A percentile compares a stretch with the other conserved stretches of the same genome.
phyloP scores from a whole-genome alignment of 139 green algal species.

The Mesostigma viride region DNA sequence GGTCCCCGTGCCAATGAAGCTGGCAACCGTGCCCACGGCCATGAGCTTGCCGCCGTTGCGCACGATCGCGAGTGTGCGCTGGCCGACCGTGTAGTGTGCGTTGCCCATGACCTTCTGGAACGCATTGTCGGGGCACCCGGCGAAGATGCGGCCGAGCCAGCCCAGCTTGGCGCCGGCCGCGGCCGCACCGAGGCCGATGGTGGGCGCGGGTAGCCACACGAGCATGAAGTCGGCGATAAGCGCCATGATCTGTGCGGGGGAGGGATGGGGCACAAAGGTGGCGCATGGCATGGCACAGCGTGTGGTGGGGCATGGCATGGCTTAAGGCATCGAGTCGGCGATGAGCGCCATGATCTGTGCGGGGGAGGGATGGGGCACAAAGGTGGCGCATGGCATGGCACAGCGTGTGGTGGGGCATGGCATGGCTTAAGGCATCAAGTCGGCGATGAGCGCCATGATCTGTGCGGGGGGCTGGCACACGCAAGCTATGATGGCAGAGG shows the following conservation, averaged over 20 bases:
- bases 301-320: constrained; percentile 85
- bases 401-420: constrained; percentile 81
- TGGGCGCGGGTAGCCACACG: constrained; percentile 91
- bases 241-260: constrained; percentile 65
- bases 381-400: too few relatives aligned
- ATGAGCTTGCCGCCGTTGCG: constrained; percentile 84
- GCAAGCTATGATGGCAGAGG: too few relatives aligned
- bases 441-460: constrained; percentile 92
- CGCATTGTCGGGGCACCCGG: constrained; percentile 86
- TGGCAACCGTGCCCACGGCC: constrained; percentile 66
- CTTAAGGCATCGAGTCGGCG: constrained; percentile 97
- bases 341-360: constrained; percentile 84
- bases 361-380: too few relatives aligned
- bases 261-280: too few relatives aligned
- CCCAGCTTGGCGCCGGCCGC: background rate
- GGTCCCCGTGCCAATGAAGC: constrained; percentile 68
- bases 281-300: too few relatives aligned
- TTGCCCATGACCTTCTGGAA: constrained; percentile 66
- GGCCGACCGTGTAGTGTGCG: constrained; percentile 25
- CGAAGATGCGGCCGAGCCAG: constrained; percentile 44
- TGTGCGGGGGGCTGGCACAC: constrained; percentile 1
- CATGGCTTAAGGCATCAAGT: constrained; percentile 98
- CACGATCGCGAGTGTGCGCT: constrained; percentile 62
- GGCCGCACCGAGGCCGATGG: constrained; percentile 37
- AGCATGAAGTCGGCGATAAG: constrained; percentile 98